A percentile compares a stretch with the other conserved stretches of the same genome.
Evolutionary conservation across 257 asterid species (phyloP).

Genomic region (Ilex asprella): DNA sequence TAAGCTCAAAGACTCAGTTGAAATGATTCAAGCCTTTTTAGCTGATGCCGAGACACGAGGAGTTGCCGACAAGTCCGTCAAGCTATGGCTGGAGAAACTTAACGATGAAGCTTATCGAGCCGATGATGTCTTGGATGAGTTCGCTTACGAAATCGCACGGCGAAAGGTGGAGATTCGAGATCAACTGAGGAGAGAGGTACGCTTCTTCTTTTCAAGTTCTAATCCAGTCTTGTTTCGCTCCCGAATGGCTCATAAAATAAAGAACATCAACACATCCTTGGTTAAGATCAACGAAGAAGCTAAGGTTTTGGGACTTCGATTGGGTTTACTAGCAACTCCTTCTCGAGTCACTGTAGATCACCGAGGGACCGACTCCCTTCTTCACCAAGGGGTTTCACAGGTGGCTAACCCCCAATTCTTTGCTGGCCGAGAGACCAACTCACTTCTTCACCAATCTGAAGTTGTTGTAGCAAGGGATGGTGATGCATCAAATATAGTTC

Average conservation of each 20-base stretch:
- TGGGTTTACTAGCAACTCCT: neutral
- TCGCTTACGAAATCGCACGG: neutral
- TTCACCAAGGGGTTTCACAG: no score
- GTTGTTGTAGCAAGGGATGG: conserved; percentile 4
- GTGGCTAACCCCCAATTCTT: no score
- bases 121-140: neutral
- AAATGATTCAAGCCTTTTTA: neutral
- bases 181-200: neutral
- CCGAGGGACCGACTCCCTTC: no score
- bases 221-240: neutral
- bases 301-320: neutral
- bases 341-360: neutral
- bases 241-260: neutral
- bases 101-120: neutral
- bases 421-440: neutral
- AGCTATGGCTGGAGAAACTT: neutral
- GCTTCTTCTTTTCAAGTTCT: neutral
- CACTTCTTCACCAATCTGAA: neutral
- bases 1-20: neutral
- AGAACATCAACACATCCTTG: neutral
- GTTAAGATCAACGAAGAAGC: neutral
- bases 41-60: neutral
- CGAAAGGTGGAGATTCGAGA: neutral
- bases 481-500: neutral
- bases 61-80: neutral